Percentiles rank a stretch among this genome's conserved stretches.
These are phyloP conservation scores for Claviceps digitariae DNA, from an alignment of 2,329 filamentous ascomycete genomes.

Conservation along the genomic window DNA sequence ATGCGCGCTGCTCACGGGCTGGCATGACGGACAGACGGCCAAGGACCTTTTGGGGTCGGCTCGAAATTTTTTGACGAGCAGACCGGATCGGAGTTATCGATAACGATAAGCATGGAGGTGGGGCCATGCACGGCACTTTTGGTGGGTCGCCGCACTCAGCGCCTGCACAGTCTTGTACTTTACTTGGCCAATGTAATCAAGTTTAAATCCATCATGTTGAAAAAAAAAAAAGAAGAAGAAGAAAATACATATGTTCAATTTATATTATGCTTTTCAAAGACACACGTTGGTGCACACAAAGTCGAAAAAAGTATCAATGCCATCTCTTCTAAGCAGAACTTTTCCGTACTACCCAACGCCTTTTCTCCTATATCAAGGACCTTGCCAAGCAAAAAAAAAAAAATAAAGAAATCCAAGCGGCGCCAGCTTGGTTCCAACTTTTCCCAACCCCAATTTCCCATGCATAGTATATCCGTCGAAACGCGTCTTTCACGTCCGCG, in stretches of 20 bases:
- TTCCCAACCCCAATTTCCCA: too few relatives aligned
- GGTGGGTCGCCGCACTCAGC: not conserved
- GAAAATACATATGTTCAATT: too few relatives aligned
- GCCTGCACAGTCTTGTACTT: too few relatives aligned
- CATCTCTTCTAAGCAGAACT: not conserved
- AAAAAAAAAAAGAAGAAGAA: too few relatives aligned
- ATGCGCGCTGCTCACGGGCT: not conserved
- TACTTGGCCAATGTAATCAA: not conserved
- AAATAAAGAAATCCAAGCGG: not conserved
- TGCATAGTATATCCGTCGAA: too few relatives aligned
- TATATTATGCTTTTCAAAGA: too few relatives aligned
- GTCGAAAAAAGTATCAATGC: too few relatives aligned
- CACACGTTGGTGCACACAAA: not conserved
- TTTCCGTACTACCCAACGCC: not conserved
- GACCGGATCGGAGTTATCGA: conserved; percentile 1
- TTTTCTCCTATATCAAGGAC: not conserved
- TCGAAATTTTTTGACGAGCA: conserved; percentile 3
- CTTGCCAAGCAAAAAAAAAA: not conserved
- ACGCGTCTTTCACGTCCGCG: too few relatives aligned
- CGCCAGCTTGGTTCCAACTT: not conserved
- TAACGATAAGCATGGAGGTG: not conserved
- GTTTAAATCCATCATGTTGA: too few relatives aligned
- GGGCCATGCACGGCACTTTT: not conserved
- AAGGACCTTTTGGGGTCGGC: not conserved
- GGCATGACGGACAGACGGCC: not conserved